phyloP scores from a whole-genome alignment of 2,329 filamentous ascomycete species.

The Xylaria sp. region DNA sequence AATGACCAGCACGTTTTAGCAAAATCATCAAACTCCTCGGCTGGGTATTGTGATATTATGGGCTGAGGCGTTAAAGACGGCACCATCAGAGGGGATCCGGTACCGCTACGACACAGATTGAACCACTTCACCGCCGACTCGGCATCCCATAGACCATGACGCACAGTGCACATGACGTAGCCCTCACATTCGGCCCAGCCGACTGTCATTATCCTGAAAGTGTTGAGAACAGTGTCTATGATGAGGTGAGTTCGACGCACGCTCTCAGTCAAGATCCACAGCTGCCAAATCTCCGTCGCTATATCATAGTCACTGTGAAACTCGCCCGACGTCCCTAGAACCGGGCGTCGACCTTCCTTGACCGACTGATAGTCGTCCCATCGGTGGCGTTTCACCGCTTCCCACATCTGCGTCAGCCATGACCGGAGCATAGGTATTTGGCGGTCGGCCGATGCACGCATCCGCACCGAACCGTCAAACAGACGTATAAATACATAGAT shows the following conservation, averaged over 20 bases:
- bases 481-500: conserved; percentile 25
- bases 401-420: conserved; percentile 25
- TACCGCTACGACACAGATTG: conserved; percentile 3
- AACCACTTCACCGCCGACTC: conserved; percentile 28
- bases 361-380: conserved; percentile 16
- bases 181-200: conserved; percentile 25
- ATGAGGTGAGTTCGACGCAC: conserved; percentile 26
- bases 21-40: conserved; percentile 26
- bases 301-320: conserved; percentile 22
- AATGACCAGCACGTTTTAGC: conserved; percentile 27
- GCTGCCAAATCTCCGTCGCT: conserved; percentile 26
- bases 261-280: conserved; percentile 28
- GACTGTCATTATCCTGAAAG: conserved; percentile 14
- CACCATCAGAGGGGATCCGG: conserved; percentile 16
- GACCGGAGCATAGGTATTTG: conserved; percentile 17
- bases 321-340: neutral
- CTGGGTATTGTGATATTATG: conserved; percentile 22
- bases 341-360: conserved; percentile 1
- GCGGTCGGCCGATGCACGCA: conserved; percentile 20
- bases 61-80: conserved; percentile 19
- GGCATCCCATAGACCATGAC: conserved; percentile 26
- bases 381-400: conserved; percentile 15
- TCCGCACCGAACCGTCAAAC: conserved; percentile 25
- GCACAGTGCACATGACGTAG: conserved; percentile 15
- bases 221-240: conserved; percentile 21